A percentile compares a stretch with the other conserved stretches of the same genome.
Conservation (phyloP, 495 filamentous ascomycete species). For the Aspergillus sparsus region DNA sequence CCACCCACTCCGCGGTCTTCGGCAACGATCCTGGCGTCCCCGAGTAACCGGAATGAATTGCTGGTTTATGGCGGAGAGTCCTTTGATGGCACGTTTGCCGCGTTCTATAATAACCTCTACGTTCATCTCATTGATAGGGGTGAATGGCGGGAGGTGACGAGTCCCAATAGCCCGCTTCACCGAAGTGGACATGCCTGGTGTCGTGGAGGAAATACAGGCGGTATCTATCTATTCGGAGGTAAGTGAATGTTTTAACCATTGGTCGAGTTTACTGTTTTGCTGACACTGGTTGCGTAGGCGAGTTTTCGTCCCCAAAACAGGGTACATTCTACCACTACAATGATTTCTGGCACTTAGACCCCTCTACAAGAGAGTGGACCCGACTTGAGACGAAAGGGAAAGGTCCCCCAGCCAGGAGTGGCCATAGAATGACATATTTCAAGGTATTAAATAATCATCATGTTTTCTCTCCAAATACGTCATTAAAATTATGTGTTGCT, state of each 20-base stretch:
- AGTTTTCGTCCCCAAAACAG: conserved; percentile 83
- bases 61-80: conserved; percentile 86
- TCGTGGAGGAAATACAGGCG: conserved; percentile 79
- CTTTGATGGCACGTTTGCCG: conserved; percentile 62
- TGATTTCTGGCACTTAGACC: conserved; percentile 93
- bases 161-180: conserved; percentile 88
- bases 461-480: conserved; percentile 27
- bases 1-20: conserved; percentile 80
- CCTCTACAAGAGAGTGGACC: conserved; percentile 81
- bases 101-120: conserved; percentile 74
- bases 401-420: conserved; percentile 83
- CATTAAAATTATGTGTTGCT: too few species aligned
- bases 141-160: conserved; percentile 85
- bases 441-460: conserved; percentile 56
- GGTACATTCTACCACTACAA: conserved; percentile 99
- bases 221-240: conserved; percentile 90
- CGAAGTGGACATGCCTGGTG: conserved; percentile 92
- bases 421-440: conserved; percentile 93
- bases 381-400: conserved; percentile 85
- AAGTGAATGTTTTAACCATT: conserved; percentile 13
- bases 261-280: background rate
- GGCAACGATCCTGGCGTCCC: conserved; percentile 77
- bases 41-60: conserved; percentile 83
- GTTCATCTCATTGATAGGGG: conserved; percentile 84
- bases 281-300: conserved; percentile 47